phyloP scores from a whole-genome alignment of 768 basidiomycete genomes.

The Scleroderma bovista region DNA sequence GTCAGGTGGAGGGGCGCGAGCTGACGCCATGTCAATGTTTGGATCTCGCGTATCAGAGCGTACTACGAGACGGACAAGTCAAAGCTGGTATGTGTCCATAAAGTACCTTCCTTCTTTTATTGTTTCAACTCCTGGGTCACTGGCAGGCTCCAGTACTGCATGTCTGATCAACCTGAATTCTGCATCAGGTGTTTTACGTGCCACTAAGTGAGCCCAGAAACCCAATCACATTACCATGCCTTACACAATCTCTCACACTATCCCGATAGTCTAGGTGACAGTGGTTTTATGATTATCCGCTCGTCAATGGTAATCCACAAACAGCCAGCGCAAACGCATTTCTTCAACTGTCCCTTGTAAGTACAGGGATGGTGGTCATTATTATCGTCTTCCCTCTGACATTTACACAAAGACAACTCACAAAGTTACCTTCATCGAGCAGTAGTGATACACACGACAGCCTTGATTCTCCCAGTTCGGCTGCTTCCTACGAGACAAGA shows the following conservation, averaged over 20 bases:
- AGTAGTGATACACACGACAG: constrained; percentile 8
- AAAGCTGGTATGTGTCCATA: constrained; percentile 36
- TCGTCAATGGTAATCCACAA: constrained; percentile 57
- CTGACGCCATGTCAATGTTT: constrained; percentile 66
- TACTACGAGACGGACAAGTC: constrained; percentile 62
- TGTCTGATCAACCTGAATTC: constrained; percentile 72
- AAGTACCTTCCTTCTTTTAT: constrained; percentile 9
- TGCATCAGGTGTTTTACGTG: constrained; percentile 65
- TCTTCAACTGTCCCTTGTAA: constrained; percentile 31
- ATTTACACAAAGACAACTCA: constrained; percentile 22
- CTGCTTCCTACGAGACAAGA: constrained; percentile 40
- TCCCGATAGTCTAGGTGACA: constrained; percentile 63
- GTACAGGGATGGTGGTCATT: constrained; percentile 1
- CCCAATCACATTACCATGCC: background rate
- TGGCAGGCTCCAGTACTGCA: constrained; percentile 77
- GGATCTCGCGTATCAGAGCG: constrained; percentile 64
- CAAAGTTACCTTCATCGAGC: constrained; percentile 28
- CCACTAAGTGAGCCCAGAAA: constrained; percentile 58
- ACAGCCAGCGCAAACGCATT: constrained; percentile 28
- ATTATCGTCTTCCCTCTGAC: background rate
- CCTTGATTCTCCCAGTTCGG: constrained; percentile 37
- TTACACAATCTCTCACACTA: constrained; percentile 6
- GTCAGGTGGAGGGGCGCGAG: constrained; percentile 63
- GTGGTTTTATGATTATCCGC: constrained; percentile 68
- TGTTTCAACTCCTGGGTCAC: constrained; percentile 1